phyloP scores from a whole-genome alignment of 192 early-diverging fungal species.

The Phlyctochytrium planicorne region DNA sequence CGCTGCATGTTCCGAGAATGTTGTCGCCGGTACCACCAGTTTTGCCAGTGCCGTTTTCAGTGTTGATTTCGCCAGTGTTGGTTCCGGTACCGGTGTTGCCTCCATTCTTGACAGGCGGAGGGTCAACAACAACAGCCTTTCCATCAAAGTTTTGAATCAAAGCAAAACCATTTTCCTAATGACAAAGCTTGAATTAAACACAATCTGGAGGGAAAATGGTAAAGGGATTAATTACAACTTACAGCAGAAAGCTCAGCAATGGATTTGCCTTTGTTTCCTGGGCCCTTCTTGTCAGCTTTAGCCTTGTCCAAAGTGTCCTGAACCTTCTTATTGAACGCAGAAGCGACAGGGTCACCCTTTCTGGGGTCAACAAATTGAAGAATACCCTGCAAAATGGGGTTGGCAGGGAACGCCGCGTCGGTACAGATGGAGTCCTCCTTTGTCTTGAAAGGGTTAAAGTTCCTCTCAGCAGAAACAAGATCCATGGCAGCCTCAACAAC shows the following conservation, averaged over 20 bases:
- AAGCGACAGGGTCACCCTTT: neutral
- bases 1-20: too few species aligned
- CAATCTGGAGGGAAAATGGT: too few species aligned
- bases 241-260: neutral
- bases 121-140: neutral
- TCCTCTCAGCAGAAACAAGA: slow-evolving; percentile 11
- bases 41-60: too few species aligned
- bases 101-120: neutral
- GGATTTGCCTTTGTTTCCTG: neutral
- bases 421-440: slow-evolving; percentile 19
- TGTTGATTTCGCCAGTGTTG: neutral
- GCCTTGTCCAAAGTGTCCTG: neutral
- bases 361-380: neutral
- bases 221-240: too few species aligned
- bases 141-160: too few species aligned
- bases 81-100: neutral
- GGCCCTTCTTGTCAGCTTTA: neutral
- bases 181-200: too few species aligned
- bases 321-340: neutral
- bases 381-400: slow-evolving; percentile 26
- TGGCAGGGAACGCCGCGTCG: slow-evolving; percentile 25
- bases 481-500: neutral
- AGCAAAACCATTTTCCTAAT: too few species aligned
- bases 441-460: slow-evolving; percentile 34
- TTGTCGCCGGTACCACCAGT: too few species aligned